Evolutionary conservation across 495 filamentous ascomycete genomes (phyloP).

Genomic region (Talaromyces wortmannii): DNA sequence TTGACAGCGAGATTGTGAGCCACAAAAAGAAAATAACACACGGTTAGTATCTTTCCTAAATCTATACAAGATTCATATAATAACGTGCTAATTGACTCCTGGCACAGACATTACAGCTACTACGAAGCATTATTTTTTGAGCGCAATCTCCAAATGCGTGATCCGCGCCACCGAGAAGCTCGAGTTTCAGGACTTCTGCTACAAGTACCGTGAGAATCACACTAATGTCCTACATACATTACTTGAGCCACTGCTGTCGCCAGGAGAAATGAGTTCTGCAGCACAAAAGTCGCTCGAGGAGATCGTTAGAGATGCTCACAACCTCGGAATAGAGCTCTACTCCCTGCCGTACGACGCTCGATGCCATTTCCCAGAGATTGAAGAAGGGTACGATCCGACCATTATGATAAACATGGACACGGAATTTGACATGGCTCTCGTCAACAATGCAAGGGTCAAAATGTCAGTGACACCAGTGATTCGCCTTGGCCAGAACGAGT

Average conservation of each 20-base stretch:
- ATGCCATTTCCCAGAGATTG: constrained; percentile 16
- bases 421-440: not conserved
- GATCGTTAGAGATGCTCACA: constrained; percentile 16
- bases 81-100: not conserved
- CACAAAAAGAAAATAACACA: constrained; percentile 8
- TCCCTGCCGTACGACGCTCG: constrained; percentile 12
- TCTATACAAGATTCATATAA: constrained; percentile 1
- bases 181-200: constrained; percentile 12
- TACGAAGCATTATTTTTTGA: constrained; percentile 10
- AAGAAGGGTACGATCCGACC: constrained; percentile 16
- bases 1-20: constrained; percentile 11
- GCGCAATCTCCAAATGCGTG: constrained; percentile 7
- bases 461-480: not conserved
- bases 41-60: constrained; percentile 2
- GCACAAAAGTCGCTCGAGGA: constrained; percentile 11
- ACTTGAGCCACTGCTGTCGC: constrained; percentile 10
- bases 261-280: not conserved
- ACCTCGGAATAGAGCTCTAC: constrained; percentile 18
- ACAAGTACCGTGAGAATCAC: constrained; percentile 6
- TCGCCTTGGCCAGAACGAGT: not conserved
- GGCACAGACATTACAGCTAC: constrained; percentile 6
- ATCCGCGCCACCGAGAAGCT: constrained; percentile 8
- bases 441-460: not conserved
- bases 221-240: constrained; percentile 11
- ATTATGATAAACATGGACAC: constrained; percentile 20